Percentiles rank a stretch among this genome's conserved stretches.
These are phyloP conservation scores for Rhizophagus prolifer DNA, from an alignment of 192 early-diverging fungal species.

Conservation along the genomic window DNA sequence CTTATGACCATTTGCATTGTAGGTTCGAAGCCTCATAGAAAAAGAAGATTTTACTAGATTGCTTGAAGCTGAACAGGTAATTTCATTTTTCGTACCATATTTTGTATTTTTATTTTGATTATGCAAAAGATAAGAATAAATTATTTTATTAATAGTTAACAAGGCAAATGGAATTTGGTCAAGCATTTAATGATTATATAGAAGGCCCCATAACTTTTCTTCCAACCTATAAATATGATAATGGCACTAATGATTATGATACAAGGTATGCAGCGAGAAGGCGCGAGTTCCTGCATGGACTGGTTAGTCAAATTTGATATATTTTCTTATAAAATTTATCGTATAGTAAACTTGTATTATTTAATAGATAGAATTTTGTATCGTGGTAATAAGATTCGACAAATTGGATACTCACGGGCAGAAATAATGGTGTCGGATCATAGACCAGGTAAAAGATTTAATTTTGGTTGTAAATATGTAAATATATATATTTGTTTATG, in stretches of 20 bases:
- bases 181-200: conserved; percentile 73
- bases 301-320: conserved; percentile 33
- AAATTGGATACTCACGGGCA: conserved; percentile 54
- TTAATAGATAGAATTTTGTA: conserved; percentile 58
- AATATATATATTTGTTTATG: not conserved
- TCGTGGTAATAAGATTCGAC: conserved; percentile 50
- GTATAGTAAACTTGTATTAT: not conserved
- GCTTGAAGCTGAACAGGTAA: conserved; percentile 60
- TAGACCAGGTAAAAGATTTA: conserved; percentile 50
- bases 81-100: not conserved
- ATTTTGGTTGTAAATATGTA: not conserved
- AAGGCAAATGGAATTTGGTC: conserved; percentile 56
- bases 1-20: not conserved
- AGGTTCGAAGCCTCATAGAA: conserved; percentile 45
- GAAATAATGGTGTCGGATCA: conserved; percentile 79
- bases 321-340: not conserved
- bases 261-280: conserved; percentile 70
- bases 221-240: conserved; percentile 85
- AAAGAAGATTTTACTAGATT: conserved; percentile 51
- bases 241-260: conserved; percentile 67
- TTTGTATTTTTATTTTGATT: conserved; percentile 6
- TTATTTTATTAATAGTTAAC: conserved; percentile 39
- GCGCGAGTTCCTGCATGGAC: conserved; percentile 65
- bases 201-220: conserved; percentile 73
- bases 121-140: conserved; percentile 17